Percentiles rank a stretch among this genome's conserved stretches.
These are phyloP conservation scores for Talaromyces adpressus DNA, from an alignment of 495 filamentous ascomycete genomes.

Conservation along the genomic window DNA sequence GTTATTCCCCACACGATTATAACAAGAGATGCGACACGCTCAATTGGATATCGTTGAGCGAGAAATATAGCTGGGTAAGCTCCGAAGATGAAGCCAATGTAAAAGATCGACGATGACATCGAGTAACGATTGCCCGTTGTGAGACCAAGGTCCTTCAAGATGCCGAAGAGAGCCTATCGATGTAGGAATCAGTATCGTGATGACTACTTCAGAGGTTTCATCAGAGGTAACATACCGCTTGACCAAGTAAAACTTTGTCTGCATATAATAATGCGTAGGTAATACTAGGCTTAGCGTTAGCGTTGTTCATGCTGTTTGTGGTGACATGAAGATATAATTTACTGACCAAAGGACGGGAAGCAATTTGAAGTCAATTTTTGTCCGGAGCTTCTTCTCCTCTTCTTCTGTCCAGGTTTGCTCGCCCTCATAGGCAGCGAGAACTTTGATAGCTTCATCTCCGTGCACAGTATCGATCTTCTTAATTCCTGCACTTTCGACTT, in stretches of 20 bases:
- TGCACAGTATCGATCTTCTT: constrained; percentile 31
- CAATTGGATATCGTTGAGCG: constrained; percentile 37
- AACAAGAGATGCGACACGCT: constrained; percentile 16
- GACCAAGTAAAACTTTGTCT: too few species aligned
- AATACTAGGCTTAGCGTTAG: too few species aligned
- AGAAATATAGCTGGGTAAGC: constrained; percentile 36
- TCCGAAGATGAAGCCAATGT: constrained; percentile 41
- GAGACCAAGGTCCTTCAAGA: too few species aligned
- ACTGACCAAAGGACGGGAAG: too few species aligned
- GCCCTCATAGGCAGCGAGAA: constrained; percentile 30
- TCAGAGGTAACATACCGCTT: too few species aligned
- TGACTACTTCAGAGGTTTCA: too few species aligned
- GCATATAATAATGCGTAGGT: too few species aligned
- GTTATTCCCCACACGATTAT: constrained; percentile 28
- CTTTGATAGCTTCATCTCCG: constrained; percentile 38
- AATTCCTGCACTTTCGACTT: background rate
- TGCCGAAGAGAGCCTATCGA: too few species aligned
- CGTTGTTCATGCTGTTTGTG: too few species aligned
- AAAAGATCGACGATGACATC: constrained; percentile 35
- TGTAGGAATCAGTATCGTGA: too few species aligned
- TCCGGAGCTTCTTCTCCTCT: background rate
- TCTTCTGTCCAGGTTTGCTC: constrained; percentile 33
- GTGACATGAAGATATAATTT: too few species aligned
- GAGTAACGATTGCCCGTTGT: constrained; percentile 27
- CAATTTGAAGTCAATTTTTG: too few species aligned